phyloP scores from a whole-genome alignment of 352 stramenopile species.

The Phytophthora idaei region DNA sequence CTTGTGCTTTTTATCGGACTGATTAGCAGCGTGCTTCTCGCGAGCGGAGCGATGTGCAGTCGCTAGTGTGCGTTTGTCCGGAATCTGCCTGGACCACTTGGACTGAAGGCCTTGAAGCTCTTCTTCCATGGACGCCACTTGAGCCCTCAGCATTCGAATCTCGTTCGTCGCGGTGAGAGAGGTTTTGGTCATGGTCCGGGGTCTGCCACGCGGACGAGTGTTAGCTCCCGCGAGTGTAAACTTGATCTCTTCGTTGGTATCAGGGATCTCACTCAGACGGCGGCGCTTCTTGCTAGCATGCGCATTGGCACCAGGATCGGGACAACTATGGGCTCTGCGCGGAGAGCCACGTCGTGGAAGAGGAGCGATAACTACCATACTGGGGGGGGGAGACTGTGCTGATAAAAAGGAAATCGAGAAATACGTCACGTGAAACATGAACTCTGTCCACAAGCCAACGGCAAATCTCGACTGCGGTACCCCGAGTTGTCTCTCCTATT shows the following conservation, averaged over 20 bases:
- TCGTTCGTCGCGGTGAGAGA: constrained; percentile 33
- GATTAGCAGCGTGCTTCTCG: constrained; percentile 28
- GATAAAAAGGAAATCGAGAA: not conserved
- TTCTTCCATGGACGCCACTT: constrained; percentile 41
- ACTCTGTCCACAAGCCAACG: constrained; percentile 6
- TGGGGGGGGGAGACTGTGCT: not conserved
- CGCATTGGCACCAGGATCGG: constrained; percentile 2
- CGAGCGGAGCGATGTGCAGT: constrained; percentile 19
- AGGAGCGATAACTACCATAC: constrained; percentile 3
- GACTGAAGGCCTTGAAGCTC: constrained; percentile 29
- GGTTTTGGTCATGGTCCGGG: constrained; percentile 18
- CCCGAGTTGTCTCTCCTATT: constrained; percentile 6
- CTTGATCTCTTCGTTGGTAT: constrained; percentile 27
- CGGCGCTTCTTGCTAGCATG: constrained; percentile 18
- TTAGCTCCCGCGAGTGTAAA: constrained; percentile 3
- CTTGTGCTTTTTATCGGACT: constrained; percentile 14
- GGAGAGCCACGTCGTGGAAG: constrained; percentile 7
- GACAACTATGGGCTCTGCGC: constrained; percentile 13
- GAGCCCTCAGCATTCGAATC: constrained; percentile 32
- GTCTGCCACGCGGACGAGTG: not conserved
- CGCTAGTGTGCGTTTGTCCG: constrained; percentile 18
- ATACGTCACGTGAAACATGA: not conserved
- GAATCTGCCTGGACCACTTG: constrained; percentile 31
- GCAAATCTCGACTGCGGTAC: constrained; percentile 14
- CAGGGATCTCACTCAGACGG: constrained; percentile 13